Evolutionary conservation across 2,329 filamentous ascomycete species (phyloP).

Genomic region (Hysterium pulicare): DNA sequence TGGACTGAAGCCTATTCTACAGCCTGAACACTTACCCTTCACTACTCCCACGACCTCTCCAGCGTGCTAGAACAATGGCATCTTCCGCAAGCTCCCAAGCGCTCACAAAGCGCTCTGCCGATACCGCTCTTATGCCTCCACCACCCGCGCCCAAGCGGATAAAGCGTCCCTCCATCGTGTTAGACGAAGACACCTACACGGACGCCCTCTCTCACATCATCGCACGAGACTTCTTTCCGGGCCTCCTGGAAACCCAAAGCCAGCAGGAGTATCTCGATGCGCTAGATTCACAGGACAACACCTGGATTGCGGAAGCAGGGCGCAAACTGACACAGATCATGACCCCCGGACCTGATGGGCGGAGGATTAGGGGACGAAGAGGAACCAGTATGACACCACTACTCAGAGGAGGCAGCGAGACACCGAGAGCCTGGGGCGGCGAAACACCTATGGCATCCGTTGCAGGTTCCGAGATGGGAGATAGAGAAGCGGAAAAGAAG

Average conservation of each 20-base stretch:
- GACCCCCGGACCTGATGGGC: conserved; percentile 65
- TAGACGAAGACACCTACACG: conserved; percentile 93
- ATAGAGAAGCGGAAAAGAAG: conserved; percentile 37
- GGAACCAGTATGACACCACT: conserved; percentile 33
- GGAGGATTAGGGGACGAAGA: conserved; percentile 34
- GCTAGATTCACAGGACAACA: conserved; percentile 75
- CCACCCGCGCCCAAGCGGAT: conserved; percentile 83
- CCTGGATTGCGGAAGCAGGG: conserved; percentile 82
- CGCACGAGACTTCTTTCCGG: conserved; percentile 93
- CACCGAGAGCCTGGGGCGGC: conserved; percentile 64
- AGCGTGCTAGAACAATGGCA: too few species aligned
- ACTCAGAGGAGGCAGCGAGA: conserved; percentile 43
- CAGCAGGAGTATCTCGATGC: conserved; percentile 93
- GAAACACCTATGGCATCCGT: conserved; percentile 67
- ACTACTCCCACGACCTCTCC: too few species aligned
- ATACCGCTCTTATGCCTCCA: conserved; percentile 79
- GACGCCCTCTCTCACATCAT: conserved; percentile 91
- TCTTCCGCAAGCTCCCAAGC: conserved; percentile 48
- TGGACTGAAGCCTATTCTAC: too few species aligned
- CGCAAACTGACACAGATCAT: conserved; percentile 65
- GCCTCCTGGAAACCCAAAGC: conserved; percentile 76
- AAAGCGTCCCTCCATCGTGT: conserved; percentile 80
- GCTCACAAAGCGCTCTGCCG: conserved; percentile 63
- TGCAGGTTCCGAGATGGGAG: conserved; percentile 32
- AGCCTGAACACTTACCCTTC: too few species aligned